phyloP scores from a whole-genome alignment of 2,329 filamentous ascomycete species.

The Gnomoniopsis sp. region DNA sequence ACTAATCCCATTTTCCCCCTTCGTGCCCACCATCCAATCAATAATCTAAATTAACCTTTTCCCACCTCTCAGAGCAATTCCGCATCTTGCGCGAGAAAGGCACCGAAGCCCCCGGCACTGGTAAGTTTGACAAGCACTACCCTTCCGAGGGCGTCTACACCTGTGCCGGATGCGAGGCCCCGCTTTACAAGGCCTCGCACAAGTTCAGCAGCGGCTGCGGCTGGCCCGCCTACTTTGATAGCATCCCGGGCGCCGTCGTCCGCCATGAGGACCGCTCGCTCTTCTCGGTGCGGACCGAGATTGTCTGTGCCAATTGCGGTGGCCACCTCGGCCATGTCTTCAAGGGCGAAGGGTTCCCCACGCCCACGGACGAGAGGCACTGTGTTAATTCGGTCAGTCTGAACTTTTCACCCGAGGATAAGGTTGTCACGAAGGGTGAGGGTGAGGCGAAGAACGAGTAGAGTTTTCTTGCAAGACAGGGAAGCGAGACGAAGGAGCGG shows the following conservation, averaged over 20 bases:
- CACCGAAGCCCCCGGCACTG: conserved; percentile 77
- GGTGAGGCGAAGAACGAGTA: conserved; percentile 30
- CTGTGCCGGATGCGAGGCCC: conserved; percentile 81
- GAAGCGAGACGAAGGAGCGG: no score
- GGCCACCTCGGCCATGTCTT: conserved; percentile 91
- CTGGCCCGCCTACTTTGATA: conserved; percentile 98
- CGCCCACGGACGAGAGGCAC: conserved; percentile 92
- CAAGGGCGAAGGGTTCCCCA: conserved; percentile 79
- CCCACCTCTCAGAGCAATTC: conserved; percentile 73
- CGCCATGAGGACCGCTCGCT: conserved; percentile 72
- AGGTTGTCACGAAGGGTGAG: conserved; percentile 38
- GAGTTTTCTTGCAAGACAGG: background rate
- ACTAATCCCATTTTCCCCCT: background rate
- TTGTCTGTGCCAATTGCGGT: conserved; percentile 91
- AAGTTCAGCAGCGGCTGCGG: conserved; percentile 97
- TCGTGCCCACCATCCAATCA: background rate
- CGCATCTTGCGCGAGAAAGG: conserved; percentile 88
- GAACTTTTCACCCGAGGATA: conserved; percentile 71
- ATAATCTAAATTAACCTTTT: background rate
- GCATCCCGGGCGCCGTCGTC: conserved; percentile 83
- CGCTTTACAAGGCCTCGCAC: conserved; percentile 87
- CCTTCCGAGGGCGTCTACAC: conserved; percentile 74
- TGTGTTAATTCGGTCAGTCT: conserved; percentile 94
- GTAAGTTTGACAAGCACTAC: conserved; percentile 85
- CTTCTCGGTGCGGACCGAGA: conserved; percentile 87